Evolutionary conservation across 768 basidiomycete species (phyloP), one percentile per base, ranked within the genome.

Genomic region (Crepidotus variabilis): DNA sequence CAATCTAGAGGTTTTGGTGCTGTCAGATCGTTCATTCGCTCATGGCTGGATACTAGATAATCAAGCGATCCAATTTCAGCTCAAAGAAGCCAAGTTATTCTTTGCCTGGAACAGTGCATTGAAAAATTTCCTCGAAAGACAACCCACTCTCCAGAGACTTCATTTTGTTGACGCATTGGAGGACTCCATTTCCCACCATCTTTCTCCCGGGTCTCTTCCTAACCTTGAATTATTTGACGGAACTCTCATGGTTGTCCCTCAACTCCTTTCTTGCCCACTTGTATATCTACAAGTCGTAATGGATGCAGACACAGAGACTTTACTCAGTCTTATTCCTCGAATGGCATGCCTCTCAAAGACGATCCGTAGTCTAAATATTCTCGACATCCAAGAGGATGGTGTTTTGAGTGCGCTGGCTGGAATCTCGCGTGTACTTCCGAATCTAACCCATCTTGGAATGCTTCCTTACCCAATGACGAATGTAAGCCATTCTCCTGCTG

Each of bases 1-100:
- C 52, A 74, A 76, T 20, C 71, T 86, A 20, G 75, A 82, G 48
- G 59, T 52, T 7, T 72, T 85, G 22, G 57, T 71, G 47, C 62
- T 85, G 5, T 68, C 68, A 24, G 80, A 83, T 59, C 65, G 72
- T 20, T 60, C 68, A 5, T 66, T 65, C 56, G 32, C 67, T 0
- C 73, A 77, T 59, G 68, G 73, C 16, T 84, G 80, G 80, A 65
- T 85, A 18, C 65, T 84, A 57, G 66, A 76, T 60, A 68, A 73
- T 47, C 64, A 69, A 1, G 60, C 71, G 2, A 65, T 72, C 49
- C 52, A 70, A 14, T 84, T 84, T 68, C 76, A 76, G 53, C 75
- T 85, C 21, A 68, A 64, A 47, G 81, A 85, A 47, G 74, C 77
- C 3, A 74, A 71, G 22, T 63, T 85, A n/a, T 71, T 72, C 47